Evolutionary conservation across 1,284 basidiomycete species (phyloP), one percentile per base, ranked within the genome.

Genomic region (Ganoderma lingzhi): DNA sequence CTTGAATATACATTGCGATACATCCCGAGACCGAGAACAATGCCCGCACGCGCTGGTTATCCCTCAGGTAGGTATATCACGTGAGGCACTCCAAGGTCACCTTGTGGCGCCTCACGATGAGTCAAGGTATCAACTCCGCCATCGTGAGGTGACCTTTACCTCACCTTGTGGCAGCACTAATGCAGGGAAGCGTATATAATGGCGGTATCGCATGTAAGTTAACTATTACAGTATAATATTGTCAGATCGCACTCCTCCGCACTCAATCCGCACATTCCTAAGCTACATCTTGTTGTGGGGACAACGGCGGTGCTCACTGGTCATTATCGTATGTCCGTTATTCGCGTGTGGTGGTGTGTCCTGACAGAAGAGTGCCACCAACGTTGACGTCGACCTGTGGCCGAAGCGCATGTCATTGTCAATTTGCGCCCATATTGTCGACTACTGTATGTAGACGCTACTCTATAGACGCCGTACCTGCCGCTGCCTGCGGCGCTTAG

Each of bases 241-340:
- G 56, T 35, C 66, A 60, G 59, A 67, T 8, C 28, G 55, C 55
- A 58, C 32, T 37, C 55, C 23, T 45, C 44, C 44, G 44, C 44
- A 19, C 17, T 45, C 44, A 45, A 17, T 5, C 44, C 15, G 15
- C 44, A 6, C 44, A 6, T 45, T 45, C 35, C 35, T 35, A 35
- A 35, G 35, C 35, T 35, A 35, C 35, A 8, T 35, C 35, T 19
- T 19, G n/a, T 48, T 23, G 6, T 48, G 45, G 45, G 19, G n/a
- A 19, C 19, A 23, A 51, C 19, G 23, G 48, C 48, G 9, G 48
- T 51, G n/a, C 48, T 28, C 48, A 12, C 48, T 51, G 23, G 10
- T 51, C n/a, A 48, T 44, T 17, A 44, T 23, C 23, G 10, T 48
- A n/a, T 17, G 6, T 51, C 48, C 48, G 48, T 28, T 28, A 28